Base-by-base conservation (phyloP, 345 rosid species). In the Abelmoschus esculentus region DNA sequence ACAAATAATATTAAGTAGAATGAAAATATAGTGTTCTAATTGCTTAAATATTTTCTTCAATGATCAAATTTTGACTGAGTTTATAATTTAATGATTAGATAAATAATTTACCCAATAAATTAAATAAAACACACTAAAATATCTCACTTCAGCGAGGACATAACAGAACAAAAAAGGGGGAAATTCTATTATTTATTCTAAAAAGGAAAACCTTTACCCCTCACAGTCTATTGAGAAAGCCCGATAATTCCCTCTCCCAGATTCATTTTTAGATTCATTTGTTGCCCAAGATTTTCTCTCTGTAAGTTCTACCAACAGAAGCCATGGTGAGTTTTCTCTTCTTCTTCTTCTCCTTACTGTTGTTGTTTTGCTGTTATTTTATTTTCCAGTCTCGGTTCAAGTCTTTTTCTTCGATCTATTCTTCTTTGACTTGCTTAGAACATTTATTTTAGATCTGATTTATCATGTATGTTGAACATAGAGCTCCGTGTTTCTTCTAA, bases 221-320 rank as follows among this genome's bases (percentile, higher is more conserved):
- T 36, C 7, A 10, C 49, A 38, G n/a, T 63, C 31, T 11, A 29
- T 12, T 6, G 67, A 40, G 67, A 44, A 13, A 46, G 6, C 69
- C 38, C 36, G 22, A 19, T 15, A 55, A 22, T 44, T 13, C 12
- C 68, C 10, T 26, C 53, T 42, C 2, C n/a, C 53, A 64, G 22
- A 15, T 50, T 50, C 26, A 42, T 19, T 64, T 42, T 53, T 64
- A 64, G 22, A 15, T 50, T 50, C 26, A 42, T 19, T 64, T 42
- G 67, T 64, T 26, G 18, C 69, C 69, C 55, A 26, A 46, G 54
- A 46, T 44, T 65, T 26, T 65, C 36, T 65, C 69, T 64, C 19
- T 14, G 38, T 9, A 22, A 65, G 36, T 36, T 36, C 47, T 64
- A 3, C 52, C 68, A 42, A 13, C 4, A 22, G 8, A 12, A 64